Evolutionary conservation across 768 basidiomycete genomes (phyloP), one percentile per base, ranked within the genome.

Genomic region (Podaxis sp.): DNA sequence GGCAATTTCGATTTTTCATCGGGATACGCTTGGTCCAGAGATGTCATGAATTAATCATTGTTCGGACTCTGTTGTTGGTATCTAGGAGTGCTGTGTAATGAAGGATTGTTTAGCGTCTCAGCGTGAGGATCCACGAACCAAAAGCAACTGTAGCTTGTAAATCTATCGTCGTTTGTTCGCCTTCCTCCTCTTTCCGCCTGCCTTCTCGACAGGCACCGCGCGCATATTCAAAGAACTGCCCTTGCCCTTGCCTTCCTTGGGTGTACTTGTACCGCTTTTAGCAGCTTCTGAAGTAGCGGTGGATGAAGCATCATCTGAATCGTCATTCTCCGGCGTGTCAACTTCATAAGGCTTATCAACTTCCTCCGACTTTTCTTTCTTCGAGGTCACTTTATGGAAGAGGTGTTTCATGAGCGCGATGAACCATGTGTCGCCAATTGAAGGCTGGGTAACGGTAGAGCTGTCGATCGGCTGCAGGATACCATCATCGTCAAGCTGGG

Each of bases 401-500:
- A 79, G 67, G 5, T 69, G 75, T 60, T 67, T 73, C 63, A 82
- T 64, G 25, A 90, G 72, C 13, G 77, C 69, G 63, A 87, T 67
- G 68, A 89, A 87, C 93, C 93, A 95, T 3, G 92, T 94, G 56
- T 81, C 78, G 36, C 71, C 72, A 29, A 91, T 65, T 6, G 82
- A 77, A n/a, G 93, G 88, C 3, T 75, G 74, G 2, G 73, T 74
- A 17, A 85, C 89, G 3, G 86, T 82, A 25, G 79, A 82, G 40
- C 81, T 76, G 72, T 92, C 84, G 51, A 91, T 75, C 15, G 79
- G 75, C 38, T 87, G 79, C 68, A 86, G 74, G 13, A 81, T 76
- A 6, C 88, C 89, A 4, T 83, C 78, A 9, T 79, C 73, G 38
- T 91, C 89, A 61, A 86, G 78, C 91, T 93, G 19, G 51, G 7